Percentiles rank a stretch among this genome's conserved stretches.
These are phyloP conservation scores for Macadamia tetraphylla DNA, from an alignment of 164 flowering plant species.

Conservation along the genomic window DNA sequence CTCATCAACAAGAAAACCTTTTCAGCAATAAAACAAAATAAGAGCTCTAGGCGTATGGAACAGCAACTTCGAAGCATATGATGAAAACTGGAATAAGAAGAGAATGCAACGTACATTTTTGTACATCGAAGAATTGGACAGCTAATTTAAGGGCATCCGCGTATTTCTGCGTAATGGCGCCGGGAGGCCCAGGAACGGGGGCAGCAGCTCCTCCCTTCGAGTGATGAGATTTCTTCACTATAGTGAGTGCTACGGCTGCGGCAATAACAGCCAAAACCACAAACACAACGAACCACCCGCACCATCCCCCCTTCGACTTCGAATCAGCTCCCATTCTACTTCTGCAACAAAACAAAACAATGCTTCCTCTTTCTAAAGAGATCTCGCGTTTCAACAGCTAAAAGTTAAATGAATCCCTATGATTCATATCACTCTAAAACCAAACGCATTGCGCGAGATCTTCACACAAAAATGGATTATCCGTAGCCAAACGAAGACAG, in stretches of 20 bases:
- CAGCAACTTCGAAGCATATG: background rate
- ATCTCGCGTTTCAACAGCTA: background rate
- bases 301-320: slow-evolving; percentile 49
- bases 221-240: slow-evolving; percentile 28
- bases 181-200: slow-evolving; percentile 22
- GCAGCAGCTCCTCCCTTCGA: slow-evolving; percentile 14
- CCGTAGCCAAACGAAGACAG: background rate
- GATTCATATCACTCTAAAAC: background rate
- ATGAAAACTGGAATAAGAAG: too few relatives aligned
- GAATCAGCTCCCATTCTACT: slow-evolving; percentile 42
- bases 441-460: slow-evolving; percentile 2
- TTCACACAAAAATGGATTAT: background rate
- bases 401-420: background rate
- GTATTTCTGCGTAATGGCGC: slow-evolving; percentile 42
- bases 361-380: background rate
- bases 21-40: background rate
- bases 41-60: background rate
- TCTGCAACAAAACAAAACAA: background rate
- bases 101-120: slow-evolving; percentile 56
- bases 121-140: slow-evolving; percentile 81
- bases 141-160: slow-evolving; percentile 63
- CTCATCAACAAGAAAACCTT: background rate
- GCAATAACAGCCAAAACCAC: slow-evolving; percentile 43
- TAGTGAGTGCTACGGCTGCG: slow-evolving; percentile 35
- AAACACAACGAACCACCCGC: slow-evolving; percentile 54